These are phyloP conservation scores for Ceratocystis alfenasii DNA, from an alignment of 2,329 filamentous ascomycete species.

Conservation along the genomic window DNA sequence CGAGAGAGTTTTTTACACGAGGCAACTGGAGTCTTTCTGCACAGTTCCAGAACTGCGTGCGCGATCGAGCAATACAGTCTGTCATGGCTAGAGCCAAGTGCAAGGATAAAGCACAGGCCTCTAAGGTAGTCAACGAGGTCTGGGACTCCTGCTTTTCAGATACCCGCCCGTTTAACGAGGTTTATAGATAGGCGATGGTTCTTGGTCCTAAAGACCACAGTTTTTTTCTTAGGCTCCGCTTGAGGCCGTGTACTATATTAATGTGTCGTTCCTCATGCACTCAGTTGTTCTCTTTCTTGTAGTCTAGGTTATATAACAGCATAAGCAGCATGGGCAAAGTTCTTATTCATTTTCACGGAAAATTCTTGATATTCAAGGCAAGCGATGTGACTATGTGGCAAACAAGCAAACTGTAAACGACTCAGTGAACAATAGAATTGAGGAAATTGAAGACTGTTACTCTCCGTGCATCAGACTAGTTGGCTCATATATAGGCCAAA, in stretches of 20 bases:
- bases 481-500: background rate
- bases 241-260: constrained; percentile 3
- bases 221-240: constrained; percentile 11
- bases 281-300: background rate
- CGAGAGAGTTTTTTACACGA: constrained; percentile 69
- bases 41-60: constrained; percentile 88
- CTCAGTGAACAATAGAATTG: background rate
- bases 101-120: constrained; percentile 74
- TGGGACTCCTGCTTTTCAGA: constrained; percentile 96
- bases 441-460: background rate
- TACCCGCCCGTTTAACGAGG: constrained; percentile 91
- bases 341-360: background rate
- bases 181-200: constrained; percentile 53
- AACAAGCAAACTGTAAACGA: background rate
- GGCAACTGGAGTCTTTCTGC: constrained; percentile 82
- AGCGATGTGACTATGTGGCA: background rate
- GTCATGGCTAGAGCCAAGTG: constrained; percentile 67
- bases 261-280: background rate
- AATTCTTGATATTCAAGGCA: background rate
- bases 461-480: background rate
- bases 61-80: constrained; percentile 65
- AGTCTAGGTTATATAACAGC: constrained; percentile 5
- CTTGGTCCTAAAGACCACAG: background rate
- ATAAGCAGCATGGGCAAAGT: background rate
- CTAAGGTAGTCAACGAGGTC: constrained; percentile 87